phyloP scores from a whole-genome alignment of 257 asterid species.

The Petrea volubilis region DNA sequence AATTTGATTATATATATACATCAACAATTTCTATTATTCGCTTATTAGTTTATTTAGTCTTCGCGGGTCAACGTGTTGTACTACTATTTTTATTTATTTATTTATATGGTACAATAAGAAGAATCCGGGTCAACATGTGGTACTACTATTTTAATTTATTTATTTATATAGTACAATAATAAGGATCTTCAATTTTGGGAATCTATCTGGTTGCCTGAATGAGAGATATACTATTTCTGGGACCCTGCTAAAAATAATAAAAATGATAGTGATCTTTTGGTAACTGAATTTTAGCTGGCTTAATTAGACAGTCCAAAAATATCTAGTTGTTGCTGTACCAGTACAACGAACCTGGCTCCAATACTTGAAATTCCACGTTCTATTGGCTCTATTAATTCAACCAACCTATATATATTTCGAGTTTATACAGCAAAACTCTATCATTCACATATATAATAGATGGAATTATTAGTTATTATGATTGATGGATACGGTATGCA shows the following conservation, averaged over 20 bases:
- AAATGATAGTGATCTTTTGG: not conserved
- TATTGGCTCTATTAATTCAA: not conserved
- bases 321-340: not conserved
- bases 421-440: not conserved
- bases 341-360: not conserved
- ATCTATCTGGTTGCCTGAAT: not conserved
- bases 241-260: not conserved
- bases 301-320: not conserved
- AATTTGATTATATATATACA: too few relatives aligned
- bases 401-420: not conserved
- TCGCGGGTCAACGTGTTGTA: too few relatives aligned
- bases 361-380: not conserved
- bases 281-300: slow-evolving; percentile 15
- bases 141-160: not conserved
- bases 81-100: not conserved
- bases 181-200: not conserved
- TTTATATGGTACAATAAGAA: not conserved
- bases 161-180: not conserved
- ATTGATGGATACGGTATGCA: too few relatives aligned
- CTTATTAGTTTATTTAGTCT: too few relatives aligned
- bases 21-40: too few relatives aligned
- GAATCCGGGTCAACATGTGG: too few relatives aligned
- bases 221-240: not conserved
- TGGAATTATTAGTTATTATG: too few relatives aligned
- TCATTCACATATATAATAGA: not conserved